Percentiles rank a stretch among this genome's conserved stretches.
These are phyloP conservation scores for Fusarium hainanense DNA, from an alignment of 2,329 filamentous ascomycete genomes.

Conservation along the genomic window DNA sequence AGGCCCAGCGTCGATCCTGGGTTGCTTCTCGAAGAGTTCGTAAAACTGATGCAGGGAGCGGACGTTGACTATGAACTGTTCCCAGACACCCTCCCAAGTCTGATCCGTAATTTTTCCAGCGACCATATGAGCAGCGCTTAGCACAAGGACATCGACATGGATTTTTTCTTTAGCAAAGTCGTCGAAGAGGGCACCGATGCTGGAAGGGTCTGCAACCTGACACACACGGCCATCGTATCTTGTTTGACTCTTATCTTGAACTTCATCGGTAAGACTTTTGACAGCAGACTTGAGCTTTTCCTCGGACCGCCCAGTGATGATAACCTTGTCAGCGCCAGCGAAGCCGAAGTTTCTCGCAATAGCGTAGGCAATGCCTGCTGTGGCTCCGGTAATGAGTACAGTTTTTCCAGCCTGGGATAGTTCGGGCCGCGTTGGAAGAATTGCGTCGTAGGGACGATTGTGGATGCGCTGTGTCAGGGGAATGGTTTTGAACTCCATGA, in stretches of 20 bases:
- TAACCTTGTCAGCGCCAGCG: background rate
- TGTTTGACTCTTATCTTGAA: background rate
- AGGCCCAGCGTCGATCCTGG: rapidly evolving
- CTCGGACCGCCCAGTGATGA: background rate
- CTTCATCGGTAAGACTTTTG: background rate
- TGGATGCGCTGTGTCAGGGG: background rate
- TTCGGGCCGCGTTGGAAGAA: background rate
- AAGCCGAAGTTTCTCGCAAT: background rate
- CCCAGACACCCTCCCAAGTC: no score
- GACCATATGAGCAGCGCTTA: background rate
- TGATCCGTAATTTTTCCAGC: no score
- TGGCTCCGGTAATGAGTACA: background rate
- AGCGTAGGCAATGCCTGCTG: background rate
- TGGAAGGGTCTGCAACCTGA: background rate
- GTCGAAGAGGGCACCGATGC: background rate
- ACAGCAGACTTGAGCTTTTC: background rate
- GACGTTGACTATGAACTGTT: no score
- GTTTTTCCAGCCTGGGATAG: background rate
- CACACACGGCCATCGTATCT: background rate
- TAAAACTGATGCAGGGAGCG: no score
- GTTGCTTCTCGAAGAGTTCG: no score
- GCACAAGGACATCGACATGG: background rate
- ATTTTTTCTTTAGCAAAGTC: rapidly evolving
- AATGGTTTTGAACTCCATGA: no score
- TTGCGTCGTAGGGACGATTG: background rate